These are phyloP conservation scores for Botrytis cinerea DNA, from an alignment of 2,329 filamentous ascomycete species.

Conservation along the genomic window DNA sequence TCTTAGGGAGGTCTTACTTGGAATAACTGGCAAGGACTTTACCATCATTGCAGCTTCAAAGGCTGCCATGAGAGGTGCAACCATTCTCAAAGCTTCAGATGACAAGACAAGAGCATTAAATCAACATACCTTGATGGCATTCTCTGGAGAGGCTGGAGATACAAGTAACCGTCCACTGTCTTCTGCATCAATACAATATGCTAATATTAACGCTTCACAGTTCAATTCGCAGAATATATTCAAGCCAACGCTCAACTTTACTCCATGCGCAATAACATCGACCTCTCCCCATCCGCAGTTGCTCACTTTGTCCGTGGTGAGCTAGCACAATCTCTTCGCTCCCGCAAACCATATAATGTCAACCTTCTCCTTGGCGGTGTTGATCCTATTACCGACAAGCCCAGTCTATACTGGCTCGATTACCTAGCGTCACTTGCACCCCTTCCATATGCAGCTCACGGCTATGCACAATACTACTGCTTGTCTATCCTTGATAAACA, in stretches of 20 bases:
- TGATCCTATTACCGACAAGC: conserved; percentile 88
- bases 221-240: conserved; percentile 99
- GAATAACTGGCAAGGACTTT: conserved; percentile 99
- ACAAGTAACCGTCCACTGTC: conserved; percentile 61
- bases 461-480: conserved; percentile 99
- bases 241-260: conserved; percentile 98
- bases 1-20: conserved; percentile 90
- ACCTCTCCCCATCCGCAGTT: conserved; percentile 85
- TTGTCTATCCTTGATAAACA: conserved; percentile 97
- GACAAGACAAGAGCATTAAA: conserved; percentile 95
- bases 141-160: conserved; percentile 93
- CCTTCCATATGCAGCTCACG: conserved; percentile 93
- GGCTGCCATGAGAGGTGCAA: conserved; percentile 96
- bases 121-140: conserved; percentile 92
- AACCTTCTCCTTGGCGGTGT: conserved; percentile 94
- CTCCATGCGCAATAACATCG: conserved; percentile 95
- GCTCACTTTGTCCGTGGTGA: conserved; percentile 93
- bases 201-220: conserved; percentile 49
- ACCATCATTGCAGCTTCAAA: conserved; percentile 97
- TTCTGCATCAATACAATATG: not conserved
- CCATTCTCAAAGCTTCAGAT: conserved; percentile 90
- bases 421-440: conserved; percentile 88
- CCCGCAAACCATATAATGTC: conserved; percentile 92
- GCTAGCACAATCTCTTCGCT: conserved; percentile 86
- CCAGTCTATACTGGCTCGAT: conserved; percentile 94